phyloP scores from a whole-genome alignment of 2,329 filamentous ascomycete species.

The Dendrostoma leiphaemia region DNA sequence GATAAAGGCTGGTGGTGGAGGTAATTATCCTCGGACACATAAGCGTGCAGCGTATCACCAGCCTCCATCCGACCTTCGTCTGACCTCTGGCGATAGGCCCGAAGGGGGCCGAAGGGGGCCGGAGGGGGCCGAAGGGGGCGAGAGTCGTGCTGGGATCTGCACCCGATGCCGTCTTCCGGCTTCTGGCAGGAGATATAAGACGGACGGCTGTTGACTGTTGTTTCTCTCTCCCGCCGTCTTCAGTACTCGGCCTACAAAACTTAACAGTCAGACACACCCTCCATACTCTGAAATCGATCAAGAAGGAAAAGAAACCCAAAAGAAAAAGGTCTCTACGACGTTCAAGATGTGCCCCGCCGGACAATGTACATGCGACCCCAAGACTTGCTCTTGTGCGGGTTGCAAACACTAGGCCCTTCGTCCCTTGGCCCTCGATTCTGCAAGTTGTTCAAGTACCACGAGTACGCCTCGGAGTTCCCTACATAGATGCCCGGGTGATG shows the following conservation, averaged over 20 bases:
- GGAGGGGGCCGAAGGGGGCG: not conserved
- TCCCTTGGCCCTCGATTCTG: too few relatives aligned
- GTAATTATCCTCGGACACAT: not conserved
- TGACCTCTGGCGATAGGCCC: not conserved
- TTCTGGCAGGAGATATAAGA: too few relatives aligned
- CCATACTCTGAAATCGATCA: not conserved
- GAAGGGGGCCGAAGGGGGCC: not conserved
- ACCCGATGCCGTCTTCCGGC: not conserved
- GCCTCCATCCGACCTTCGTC: not conserved
- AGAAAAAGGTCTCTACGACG: not conserved
- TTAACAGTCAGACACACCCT: not conserved
- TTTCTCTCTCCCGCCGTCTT: too few relatives aligned
- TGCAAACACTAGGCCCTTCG: not conserved
- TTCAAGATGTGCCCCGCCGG: slow-evolving; percentile 3
- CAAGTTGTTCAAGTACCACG: too few relatives aligned
- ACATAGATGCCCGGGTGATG: too few relatives aligned
- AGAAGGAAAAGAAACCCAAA: not conserved
- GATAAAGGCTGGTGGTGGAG: not conserved
- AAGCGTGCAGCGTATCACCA: not conserved
- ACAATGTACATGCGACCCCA: slow-evolving; percentile 2
- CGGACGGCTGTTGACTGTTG: too few relatives aligned
- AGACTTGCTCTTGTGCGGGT: slow-evolving; percentile 1
- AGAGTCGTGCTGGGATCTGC: not conserved
- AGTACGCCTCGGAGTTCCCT: too few relatives aligned
- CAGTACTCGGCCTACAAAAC: too few relatives aligned